These are phyloP conservation scores for Talaromyces funiculosus DNA, from an alignment of 2,329 filamentous ascomycete species.

Conservation along the genomic window DNA sequence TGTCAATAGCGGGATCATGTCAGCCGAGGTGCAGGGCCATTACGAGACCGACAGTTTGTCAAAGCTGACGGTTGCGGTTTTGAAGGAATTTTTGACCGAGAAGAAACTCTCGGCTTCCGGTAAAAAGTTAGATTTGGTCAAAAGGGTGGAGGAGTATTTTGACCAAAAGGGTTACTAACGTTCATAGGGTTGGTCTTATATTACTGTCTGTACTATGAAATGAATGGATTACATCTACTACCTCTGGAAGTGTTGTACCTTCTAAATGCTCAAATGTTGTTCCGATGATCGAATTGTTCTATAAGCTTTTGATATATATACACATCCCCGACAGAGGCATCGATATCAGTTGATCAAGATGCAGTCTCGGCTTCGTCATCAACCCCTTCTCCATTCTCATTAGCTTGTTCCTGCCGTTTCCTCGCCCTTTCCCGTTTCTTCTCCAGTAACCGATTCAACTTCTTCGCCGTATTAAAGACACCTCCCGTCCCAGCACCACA, in stretches of 20 bases:
- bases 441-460: slow-evolving; percentile 72
- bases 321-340: neutral
- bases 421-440: slow-evolving; percentile 56
- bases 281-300: neutral
- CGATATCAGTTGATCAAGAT: neutral
- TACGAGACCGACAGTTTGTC: slow-evolving; percentile 40
- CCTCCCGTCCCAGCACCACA: slow-evolving; percentile 82
- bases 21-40: slow-evolving; percentile 34
- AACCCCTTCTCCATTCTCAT: slow-evolving; percentile 49
- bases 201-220: neutral
- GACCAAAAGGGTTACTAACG: slow-evolving; percentile 37
- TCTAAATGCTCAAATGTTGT: too few relatives aligned
- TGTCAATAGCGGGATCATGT: slow-evolving; percentile 22
- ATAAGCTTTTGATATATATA: neutral
- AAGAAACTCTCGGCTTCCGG: slow-evolving; percentile 40
- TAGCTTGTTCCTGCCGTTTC: slow-evolving; percentile 49
- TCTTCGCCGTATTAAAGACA: slow-evolving; percentile 83
- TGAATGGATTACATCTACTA: neutral
- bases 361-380: slow-evolving; percentile 32
- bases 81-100: slow-evolving; percentile 44
- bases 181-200: neutral
- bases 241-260: too few relatives aligned
- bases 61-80: slow-evolving; percentile 44
- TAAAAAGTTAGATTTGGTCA: slow-evolving; percentile 49
- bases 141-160: slow-evolving; percentile 45